Base-by-base conservation (phyloP, 1,284 basidiomycete genomes). In the Ceratobasidium theobromae region DNA sequence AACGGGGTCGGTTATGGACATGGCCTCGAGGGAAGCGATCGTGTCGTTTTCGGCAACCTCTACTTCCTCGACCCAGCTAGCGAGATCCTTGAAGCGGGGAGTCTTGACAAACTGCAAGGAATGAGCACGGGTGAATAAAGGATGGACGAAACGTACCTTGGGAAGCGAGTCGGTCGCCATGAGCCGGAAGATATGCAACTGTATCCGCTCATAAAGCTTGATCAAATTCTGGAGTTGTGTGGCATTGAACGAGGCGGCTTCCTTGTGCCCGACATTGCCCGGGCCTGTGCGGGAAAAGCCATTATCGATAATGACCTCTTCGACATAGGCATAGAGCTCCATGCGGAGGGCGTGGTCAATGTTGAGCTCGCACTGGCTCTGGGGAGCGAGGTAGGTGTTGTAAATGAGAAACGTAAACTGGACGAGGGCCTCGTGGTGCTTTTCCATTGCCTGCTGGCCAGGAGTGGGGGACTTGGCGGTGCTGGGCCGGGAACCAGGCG, bases 151-250 rank as follows among this genome's bases (percentile, higher is more conserved):
- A 40, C 82, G 58, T 72, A 91, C 92, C 84, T 95, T 95, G 21
- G 95, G 95, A 28, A 98, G 90, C 6, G 95, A 98, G 76, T 99
- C 96, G 66, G 94, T 97, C 6, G 96, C 95, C 92, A 99, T 97
- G 71, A 98, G 77, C 60, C 95, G 85, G 82, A 98, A 98, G 71
- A 98, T 95, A 75, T 98, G 95, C 40, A 85, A 89, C 78, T 98
- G 96, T 68, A 99, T 98, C 66, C 95, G 86, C 77, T 96, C 95
- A 77, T 98, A 99, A 71, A 98, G 79, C 69, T 86, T 82, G 71
- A 99, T 93, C 82, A 98, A 89, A 58, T 86, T 91, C 79, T 97
- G 93, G 60, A 99, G 80, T 77, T 99, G 96, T 46, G 91, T 96
- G 30, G 95, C 95, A 71, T 95, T 93, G 80, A 90, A 87, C 9